Evolutionary conservation across 371 early-diverging fungal species (phyloP).

Genomic region (Mucor sp.): DNA sequence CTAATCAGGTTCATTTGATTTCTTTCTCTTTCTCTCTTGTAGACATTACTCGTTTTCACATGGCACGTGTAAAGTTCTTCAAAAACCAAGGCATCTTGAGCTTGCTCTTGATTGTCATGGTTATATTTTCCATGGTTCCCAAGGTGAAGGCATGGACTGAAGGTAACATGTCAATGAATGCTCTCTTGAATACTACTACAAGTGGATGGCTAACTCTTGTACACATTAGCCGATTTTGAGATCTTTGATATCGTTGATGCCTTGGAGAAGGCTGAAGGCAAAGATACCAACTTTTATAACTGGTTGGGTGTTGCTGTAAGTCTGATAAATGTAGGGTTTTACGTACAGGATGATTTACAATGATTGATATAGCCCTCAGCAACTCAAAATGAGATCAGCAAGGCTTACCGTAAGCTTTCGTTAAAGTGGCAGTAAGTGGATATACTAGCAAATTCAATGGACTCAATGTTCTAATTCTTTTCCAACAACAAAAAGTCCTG

Average conservation of each 20-base stretch:
- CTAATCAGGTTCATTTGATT: neutral
- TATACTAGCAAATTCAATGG: neutral
- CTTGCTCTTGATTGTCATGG: slow-evolving; percentile 18
- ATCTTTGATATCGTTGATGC: slow-evolving; percentile 86
- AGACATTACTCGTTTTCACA: neutral
- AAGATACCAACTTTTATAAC: slow-evolving; percentile 61
- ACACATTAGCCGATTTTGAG: slow-evolving; percentile 66
- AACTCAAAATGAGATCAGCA: slow-evolving; percentile 73
- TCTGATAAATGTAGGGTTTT: neutral
- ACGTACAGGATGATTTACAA: neutral
- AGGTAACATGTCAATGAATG: slow-evolving; percentile 11
- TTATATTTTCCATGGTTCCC: slow-evolving; percentile 24
- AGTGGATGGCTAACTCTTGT: neutral
- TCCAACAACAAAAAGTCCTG: slow-evolving; percentile 61
- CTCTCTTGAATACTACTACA: neutral
- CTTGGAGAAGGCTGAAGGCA: slow-evolving; percentile 69
- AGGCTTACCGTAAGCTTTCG: slow-evolving; percentile 90
- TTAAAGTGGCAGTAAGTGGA: slow-evolving; percentile 84
- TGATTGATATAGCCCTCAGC: slow-evolving; percentile 55
- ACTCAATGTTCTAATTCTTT: neutral
- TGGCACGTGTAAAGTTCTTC: slow-evolving; percentile 18
- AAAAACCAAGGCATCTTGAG: slow-evolving; percentile 17
- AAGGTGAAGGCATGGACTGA: slow-evolving; percentile 38
- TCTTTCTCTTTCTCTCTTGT: neutral
- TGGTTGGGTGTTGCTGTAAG: slow-evolving; percentile 57